phyloP scores from a whole-genome alignment of 1,284 basidiomycete species.

The Coriolopsis trogii region DNA sequence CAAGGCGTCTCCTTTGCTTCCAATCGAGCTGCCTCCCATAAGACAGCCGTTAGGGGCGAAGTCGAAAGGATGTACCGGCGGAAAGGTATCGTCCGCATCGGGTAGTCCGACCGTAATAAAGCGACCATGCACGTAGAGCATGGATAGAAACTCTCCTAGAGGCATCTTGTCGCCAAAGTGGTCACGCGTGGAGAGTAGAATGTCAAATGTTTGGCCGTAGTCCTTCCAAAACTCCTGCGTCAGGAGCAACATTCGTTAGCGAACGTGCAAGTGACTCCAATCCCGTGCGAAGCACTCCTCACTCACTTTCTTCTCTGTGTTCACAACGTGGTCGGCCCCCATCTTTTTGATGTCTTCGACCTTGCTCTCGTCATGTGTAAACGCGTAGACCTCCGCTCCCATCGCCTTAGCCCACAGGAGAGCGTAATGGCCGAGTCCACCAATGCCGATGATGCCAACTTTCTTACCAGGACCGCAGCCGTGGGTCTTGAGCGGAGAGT shows the following conservation, averaged over 20 bases:
- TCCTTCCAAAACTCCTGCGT: slow-evolving; percentile 46
- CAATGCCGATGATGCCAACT: slow-evolving; percentile 70
- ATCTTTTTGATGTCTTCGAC: slow-evolving; percentile 66
- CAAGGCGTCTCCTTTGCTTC: slow-evolving; percentile 62
- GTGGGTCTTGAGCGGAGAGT: slow-evolving; percentile 64
- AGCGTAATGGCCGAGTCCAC: slow-evolving; percentile 48
- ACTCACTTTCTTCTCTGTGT: slow-evolving; percentile 38
- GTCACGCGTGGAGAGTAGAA: slow-evolving; percentile 59
- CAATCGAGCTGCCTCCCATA: slow-evolving; percentile 54
- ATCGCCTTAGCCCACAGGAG: slow-evolving; percentile 30
- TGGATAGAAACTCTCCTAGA: slow-evolving; percentile 43
- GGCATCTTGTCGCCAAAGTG: slow-evolving; percentile 27
- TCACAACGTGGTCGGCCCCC: slow-evolving; percentile 58
- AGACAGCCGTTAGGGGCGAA: slow-evolving; percentile 43
- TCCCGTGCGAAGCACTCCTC: no score
- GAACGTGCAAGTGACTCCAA: no score
- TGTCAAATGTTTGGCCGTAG: slow-evolving; percentile 51
- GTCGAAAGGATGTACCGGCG: slow-evolving; percentile 38
- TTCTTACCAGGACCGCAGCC: slow-evolving; percentile 65
- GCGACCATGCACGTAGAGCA: slow-evolving; percentile 54
- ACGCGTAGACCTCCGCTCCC: slow-evolving; percentile 60
- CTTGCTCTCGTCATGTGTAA: slow-evolving; percentile 67
- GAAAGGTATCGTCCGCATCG: slow-evolving; percentile 42
- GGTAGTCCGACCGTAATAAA: slow-evolving; percentile 60
- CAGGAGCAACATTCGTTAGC: no score